Evolutionary conservation across 129 eudicot genomes (phyloP).

Genomic region (Chrysanthemum lavandulifolium): DNA sequence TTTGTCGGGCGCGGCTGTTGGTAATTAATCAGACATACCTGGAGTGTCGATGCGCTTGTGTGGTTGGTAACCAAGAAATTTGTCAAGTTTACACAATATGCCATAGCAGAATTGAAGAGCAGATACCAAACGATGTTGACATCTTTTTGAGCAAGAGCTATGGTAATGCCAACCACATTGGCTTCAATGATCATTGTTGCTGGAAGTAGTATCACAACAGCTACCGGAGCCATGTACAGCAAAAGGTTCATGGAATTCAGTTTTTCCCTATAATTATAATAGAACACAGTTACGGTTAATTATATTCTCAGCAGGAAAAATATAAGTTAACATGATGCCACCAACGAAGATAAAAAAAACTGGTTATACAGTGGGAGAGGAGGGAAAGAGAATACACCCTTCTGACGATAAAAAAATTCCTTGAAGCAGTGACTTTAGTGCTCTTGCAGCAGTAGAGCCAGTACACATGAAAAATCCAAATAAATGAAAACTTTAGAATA

Average conservation of each 20-base stretch:
- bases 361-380: not conserved
- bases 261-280: not conserved
- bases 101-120: constrained; percentile 21
- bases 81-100: constrained; percentile 7
- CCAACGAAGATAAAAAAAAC: not conserved
- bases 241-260: constrained; percentile 46
- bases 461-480: no score
- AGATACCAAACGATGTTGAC: constrained; percentile 31
- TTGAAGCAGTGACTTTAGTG: constrained; percentile 31
- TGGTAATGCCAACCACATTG: constrained; percentile 35
- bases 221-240: constrained; percentile 52
- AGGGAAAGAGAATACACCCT: constrained; percentile 20
- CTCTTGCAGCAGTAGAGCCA: constrained; percentile 39
- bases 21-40: no score
- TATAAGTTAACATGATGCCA: not conserved
- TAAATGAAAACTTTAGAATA: no score
- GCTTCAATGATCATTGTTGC: constrained; percentile 41
- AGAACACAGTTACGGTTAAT: not conserved
- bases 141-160: constrained; percentile 34
- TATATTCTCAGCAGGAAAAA: not conserved
- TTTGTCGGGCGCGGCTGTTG: no score
- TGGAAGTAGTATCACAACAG: constrained; percentile 41
- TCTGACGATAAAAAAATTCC: constrained; percentile 33
- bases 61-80: no score
- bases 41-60: no score